Evolutionary conservation across 371 early-diverging fungal genomes (phyloP).

Genomic region (Lichtheimia ramosa): DNA sequence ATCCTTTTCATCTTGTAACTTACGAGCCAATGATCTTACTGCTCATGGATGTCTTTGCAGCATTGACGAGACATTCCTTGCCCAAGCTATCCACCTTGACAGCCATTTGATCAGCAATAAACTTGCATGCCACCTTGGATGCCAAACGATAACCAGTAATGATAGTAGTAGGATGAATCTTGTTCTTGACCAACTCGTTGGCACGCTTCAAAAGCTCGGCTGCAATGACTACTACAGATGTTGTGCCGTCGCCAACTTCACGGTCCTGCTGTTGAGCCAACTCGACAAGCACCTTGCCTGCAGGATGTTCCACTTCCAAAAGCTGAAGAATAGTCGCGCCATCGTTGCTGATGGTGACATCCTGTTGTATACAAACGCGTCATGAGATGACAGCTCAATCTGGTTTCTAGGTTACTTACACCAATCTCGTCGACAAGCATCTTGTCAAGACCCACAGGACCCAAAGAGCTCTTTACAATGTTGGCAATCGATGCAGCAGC

Average conservation of each 20-base stretch:
- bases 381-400: background rate
- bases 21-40: slow-evolving; percentile 97
- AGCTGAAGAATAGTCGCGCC: slow-evolving; percentile 99
- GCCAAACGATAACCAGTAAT: slow-evolving; percentile 98
- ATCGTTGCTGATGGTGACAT: slow-evolving; percentile 99
- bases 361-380: slow-evolving; percentile 50
- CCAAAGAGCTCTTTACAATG: slow-evolving; percentile 98
- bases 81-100: slow-evolving; percentile 92
- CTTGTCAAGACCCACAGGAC: slow-evolving; percentile 99
- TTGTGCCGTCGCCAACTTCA: slow-evolving; percentile 99
- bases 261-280: slow-evolving; percentile 99
- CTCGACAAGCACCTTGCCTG: slow-evolving; percentile 97
- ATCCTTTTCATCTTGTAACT: slow-evolving; percentile 18
- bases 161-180: slow-evolving; percentile 98
- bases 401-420: slow-evolving; percentile 46
- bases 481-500: slow-evolving; percentile 92
- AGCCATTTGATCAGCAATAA: slow-evolving; percentile 96
- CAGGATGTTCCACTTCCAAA: slow-evolving; percentile 98
- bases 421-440: slow-evolving; percentile 99
- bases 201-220: slow-evolving; percentile 97
- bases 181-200: slow-evolving; percentile 96
- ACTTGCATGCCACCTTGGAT: slow-evolving; percentile 98
- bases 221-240: slow-evolving; percentile 99
- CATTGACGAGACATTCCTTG: slow-evolving; percentile 91
- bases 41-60: slow-evolving; percentile 98